These are phyloP conservation scores for Dissophora globulifera DNA, from an alignment of 192 early-diverging fungal genomes.

Conservation along the genomic window DNA sequence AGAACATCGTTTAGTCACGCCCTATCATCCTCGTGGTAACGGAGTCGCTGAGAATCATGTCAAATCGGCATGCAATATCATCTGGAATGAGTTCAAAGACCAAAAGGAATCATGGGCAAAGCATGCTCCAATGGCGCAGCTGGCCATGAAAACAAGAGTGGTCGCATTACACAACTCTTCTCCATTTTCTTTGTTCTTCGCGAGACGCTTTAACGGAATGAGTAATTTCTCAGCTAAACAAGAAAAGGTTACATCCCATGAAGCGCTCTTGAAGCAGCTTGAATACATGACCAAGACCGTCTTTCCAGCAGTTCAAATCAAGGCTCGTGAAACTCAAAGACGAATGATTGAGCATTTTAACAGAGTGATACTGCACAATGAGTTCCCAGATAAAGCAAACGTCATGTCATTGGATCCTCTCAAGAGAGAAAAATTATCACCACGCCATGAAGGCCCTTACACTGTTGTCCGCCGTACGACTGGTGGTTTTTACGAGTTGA, in stretches of 20 bases:
- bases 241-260: not conserved
- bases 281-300: constrained; percentile 28
- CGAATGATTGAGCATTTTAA: constrained; percentile 19
- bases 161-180: constrained; percentile 19
- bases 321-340: not conserved
- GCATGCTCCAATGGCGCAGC: constrained; percentile 50
- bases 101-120: constrained; percentile 35
- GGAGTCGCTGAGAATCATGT: constrained; percentile 56
- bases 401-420: constrained; percentile 14
- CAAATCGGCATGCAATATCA: constrained; percentile 20
- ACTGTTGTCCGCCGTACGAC: constrained; percentile 11
- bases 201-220: constrained; percentile 42
- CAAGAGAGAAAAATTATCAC: constrained; percentile 2
- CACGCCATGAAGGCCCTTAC: constrained; percentile 12
- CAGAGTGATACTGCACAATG: constrained; percentile 12
- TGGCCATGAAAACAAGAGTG: constrained; percentile 46
- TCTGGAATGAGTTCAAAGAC: constrained; percentile 39
- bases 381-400: constrained; percentile 13
- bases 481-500: constrained; percentile 3
- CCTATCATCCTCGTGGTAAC: constrained; percentile 59
- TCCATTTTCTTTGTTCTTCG: constrained; percentile 58
- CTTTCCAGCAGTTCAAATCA: constrained; percentile 4
- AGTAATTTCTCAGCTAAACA: constrained; percentile 25
- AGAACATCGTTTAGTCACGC: constrained; percentile 47
- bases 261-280: constrained; percentile 7